phyloP scores from a whole-genome alignment of 2,329 filamentous ascomycete genomes.

The Triangularia setosa region DNA sequence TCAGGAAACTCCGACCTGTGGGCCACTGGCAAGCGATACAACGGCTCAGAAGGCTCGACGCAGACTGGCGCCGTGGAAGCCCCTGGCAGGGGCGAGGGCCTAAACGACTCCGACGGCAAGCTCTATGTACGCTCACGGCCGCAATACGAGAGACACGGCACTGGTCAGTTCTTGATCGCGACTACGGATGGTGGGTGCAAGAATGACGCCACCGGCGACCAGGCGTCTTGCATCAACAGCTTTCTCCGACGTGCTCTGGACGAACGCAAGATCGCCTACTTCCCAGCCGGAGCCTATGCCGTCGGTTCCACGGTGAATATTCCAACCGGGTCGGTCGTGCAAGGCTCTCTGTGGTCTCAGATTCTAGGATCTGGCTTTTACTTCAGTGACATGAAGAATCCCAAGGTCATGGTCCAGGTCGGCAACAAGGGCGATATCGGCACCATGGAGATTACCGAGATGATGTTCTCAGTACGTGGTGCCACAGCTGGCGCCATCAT shows the following conservation, averaged over 20 bases:
- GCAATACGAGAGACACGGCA: constrained; percentile 59
- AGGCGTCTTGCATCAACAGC: background rate
- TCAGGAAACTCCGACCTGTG: background rate
- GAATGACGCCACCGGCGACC: background rate
- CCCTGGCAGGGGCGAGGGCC: background rate
- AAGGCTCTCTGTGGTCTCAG: constrained; percentile 67
- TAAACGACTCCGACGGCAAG: background rate
- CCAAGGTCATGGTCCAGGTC: constrained; percentile 60
- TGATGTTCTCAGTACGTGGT: constrained; percentile 50
- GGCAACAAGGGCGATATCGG: constrained; percentile 58
- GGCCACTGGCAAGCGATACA: constrained; percentile 24
- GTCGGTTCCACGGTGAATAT: constrained; percentile 49
- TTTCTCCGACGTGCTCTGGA: background rate
- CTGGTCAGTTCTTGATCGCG: constrained; percentile 50
- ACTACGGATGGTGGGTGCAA: background rate
- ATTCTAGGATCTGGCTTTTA: constrained; percentile 55
- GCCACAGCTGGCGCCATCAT: constrained; percentile 63
- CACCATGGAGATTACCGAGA: constrained; percentile 63
- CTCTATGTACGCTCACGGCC: constrained; percentile 62
- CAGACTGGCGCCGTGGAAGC: constrained; percentile 41
- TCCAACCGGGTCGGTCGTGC: constrained; percentile 59
- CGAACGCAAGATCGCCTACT: constrained; percentile 32
- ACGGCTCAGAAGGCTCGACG: constrained; percentile 37
- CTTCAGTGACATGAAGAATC: constrained; percentile 55
- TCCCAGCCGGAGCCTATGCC: constrained; percentile 30